Conservation (phyloP, 257 asterid genomes). For the Nicotiana obtusifolia region DNA sequence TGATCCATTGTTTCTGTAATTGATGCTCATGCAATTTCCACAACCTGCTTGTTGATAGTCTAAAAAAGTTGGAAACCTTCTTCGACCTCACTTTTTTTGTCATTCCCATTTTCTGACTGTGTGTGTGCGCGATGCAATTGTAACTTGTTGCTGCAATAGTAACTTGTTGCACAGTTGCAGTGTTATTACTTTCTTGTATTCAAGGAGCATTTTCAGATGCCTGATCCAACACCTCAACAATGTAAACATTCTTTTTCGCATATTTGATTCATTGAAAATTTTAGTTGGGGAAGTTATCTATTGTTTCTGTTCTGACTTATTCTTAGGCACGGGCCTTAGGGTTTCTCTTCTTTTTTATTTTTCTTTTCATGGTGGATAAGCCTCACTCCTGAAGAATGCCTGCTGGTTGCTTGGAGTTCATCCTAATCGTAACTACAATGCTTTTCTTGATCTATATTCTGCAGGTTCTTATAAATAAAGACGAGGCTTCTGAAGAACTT, state of each 20-base stretch:
- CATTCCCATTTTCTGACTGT: background rate
- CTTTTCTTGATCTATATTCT: background rate
- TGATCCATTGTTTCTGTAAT: background rate
- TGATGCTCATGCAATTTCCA: background rate
- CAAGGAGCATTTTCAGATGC: background rate
- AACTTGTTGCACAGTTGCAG: background rate
- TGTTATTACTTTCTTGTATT: background rate
- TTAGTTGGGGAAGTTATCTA: background rate
- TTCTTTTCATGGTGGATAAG: background rate
- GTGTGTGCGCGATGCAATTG: background rate
- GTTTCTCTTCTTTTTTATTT: background rate
- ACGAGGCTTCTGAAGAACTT: conserved; percentile 59
- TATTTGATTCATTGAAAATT: background rate
- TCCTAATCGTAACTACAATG: background rate
- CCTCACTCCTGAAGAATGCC: background rate
- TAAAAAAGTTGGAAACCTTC: background rate
- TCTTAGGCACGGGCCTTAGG: background rate
- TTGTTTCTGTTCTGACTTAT: background rate
- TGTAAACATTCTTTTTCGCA: background rate
- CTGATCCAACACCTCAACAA: background rate
- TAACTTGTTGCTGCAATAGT: background rate
- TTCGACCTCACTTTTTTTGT: background rate
- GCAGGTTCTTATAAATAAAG: conserved; percentile 86
- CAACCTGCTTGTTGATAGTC: background rate
- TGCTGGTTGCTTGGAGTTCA: background rate